Conservation (phyloP, 163 green algal genomes). For the Dunaliella salina region DNA sequence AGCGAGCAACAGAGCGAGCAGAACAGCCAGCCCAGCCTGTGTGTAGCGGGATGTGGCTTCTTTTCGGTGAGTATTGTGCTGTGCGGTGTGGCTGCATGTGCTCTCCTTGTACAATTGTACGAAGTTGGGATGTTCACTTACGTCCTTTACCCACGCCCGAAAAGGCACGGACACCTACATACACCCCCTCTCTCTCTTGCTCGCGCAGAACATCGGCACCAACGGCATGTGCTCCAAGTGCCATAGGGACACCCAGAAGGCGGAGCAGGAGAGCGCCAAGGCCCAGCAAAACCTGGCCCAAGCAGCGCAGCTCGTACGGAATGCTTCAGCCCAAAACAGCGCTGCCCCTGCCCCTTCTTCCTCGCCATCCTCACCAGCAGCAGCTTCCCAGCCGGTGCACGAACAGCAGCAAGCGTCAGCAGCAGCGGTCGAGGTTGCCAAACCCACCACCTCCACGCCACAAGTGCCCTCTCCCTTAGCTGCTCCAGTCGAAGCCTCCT, state of each 20-base stretch:
- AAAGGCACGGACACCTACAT: neutral
- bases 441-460: neutral
- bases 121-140: neutral
- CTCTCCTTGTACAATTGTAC: neutral
- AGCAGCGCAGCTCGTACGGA: neutral
- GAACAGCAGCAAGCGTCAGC: conserved; percentile 1
- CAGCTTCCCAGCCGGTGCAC: neutral
- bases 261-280: neutral
- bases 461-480: neutral
- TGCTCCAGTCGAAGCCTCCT: neutral
- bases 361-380: neutral
- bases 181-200: neutral
- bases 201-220: conserved; percentile 37
- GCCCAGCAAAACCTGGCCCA: neutral
- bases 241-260: conserved; percentile 27
- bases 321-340: too few species aligned
- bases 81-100: neutral
- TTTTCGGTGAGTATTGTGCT: conserved; percentile 38
- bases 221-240: conserved; percentile 48
- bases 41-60: conserved; percentile 47
- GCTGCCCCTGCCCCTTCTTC: neutral
- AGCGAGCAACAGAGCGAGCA: conserved; percentile 24
- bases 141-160: too few species aligned
- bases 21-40: conserved; percentile 38
- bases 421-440: neutral